Base-by-base conservation (phyloP, 495 filamentous ascomycete species). In the Articulospora tetracladia region DNA sequence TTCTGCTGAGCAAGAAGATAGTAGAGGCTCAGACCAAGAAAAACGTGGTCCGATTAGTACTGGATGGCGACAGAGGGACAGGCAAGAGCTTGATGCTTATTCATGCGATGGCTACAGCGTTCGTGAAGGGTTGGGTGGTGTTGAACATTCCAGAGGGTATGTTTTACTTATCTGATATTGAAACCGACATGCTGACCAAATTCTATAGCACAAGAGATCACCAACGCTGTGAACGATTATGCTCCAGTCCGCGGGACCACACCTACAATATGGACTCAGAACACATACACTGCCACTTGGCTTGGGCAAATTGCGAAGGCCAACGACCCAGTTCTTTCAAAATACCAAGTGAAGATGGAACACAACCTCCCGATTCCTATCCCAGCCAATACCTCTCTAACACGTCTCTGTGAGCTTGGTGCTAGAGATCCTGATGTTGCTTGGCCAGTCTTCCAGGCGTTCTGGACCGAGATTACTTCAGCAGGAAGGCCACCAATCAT, bases 61-160 rank as follows among this genome's bases (percentile, higher is more conserved):
- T 96, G n/a, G 82, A 81, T 32, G 94, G 94, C 1, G 79, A 81
- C 55, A 86, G 82, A 72, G 81, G 85, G 12, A 81, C 83, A 23
- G 94, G 94, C 44, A 98, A 96, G 81, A 94, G 86, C 68, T 80
- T 92, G 56, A 76, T 96, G 69, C 69, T 96, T 58, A 77, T 96
- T 25, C 94, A 98, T 76, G 90, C 86, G 26, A 85, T 92, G 81
- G 77, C 89, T 10, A 87, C 91, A 77, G 94, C 85, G 0, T 86
- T 92, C 64, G 68, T 91, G 64, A 92, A 89, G 70, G 80, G 87
- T 19, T 97, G 92, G 92, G 79, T 96, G 30, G 93, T 98, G 12
- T 78, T 98, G 54, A 86, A 89, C 63, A 80, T 97, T 53, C 93
- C 94, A n/a, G 92, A 98, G 70, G 89, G 93, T 95, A 78, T 66